Base-by-base conservation (phyloP, 2,329 filamentous ascomycete genomes). In the Shiraia bambusicola region DNA sequence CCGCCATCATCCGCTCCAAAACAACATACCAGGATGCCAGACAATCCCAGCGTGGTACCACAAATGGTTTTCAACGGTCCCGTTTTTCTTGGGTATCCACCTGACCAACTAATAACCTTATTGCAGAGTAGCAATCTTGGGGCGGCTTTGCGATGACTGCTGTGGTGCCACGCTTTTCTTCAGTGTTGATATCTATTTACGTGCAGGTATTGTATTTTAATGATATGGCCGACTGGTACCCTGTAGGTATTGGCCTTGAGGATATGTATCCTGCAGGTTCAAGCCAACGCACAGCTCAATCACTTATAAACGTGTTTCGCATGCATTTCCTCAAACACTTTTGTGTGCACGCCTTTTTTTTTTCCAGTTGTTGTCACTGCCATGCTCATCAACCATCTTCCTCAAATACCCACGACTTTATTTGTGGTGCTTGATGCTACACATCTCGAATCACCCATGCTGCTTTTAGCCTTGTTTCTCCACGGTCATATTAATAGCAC, bases 1-100 rank as follows among this genome's bases (percentile, higher is more conserved):
- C 44, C 45, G 9, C 46, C 42, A 29, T 32, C 47, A 13, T 43
- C 40, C 12, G 14, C 42, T 7, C 27, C 37, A 12, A 37, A 44
- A 33, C 38, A 40, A 28, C 47, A 28, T 6, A 28, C 38, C 6
- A 51, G 42, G 32, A 49, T 47, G 12, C 31, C 40, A 13, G 47
- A 46, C 26, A n/a, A 27, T 7, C 47, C 60, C 2, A 57, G 50
- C 28, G 33, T 58, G 33, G 60, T 64, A 8, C 80, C 87, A 8
- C 84, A 86, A 56, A 86, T 96, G 80, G 76, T 94, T 0, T 95
- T 96, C 62, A 95, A 88, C 7, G 92, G 92, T 0, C 92, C 92
- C 0, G 90, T 96, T 0, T 96, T 96, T 61, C 88, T 97, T 57
- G 92, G 92, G 0, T 96, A 95, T 41, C 59, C 67, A 2, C 63